Conservation (phyloP, 2,329 filamentous ascomycete genomes). For the Phaeosphaeriaceae sp. region DNA sequence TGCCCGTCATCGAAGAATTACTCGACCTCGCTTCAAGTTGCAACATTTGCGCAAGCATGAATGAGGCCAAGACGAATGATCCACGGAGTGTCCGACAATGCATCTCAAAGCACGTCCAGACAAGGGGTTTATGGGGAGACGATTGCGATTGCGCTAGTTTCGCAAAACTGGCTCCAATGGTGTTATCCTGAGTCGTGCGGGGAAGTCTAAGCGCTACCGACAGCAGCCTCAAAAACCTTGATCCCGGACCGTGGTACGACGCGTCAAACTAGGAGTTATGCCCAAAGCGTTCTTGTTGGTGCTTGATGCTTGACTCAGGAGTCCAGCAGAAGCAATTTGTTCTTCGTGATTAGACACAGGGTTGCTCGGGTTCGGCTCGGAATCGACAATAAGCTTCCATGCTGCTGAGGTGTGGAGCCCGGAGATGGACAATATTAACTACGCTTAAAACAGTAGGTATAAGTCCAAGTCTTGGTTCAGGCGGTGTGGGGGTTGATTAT, state of each 20-base stretch:
- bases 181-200: not conserved
- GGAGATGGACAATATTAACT: too few relatives aligned
- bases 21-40: too few relatives aligned
- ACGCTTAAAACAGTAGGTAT: too few relatives aligned
- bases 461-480: too few relatives aligned
- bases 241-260: not conserved
- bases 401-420: too few relatives aligned
- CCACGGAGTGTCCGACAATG: too few relatives aligned
- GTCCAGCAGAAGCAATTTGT: too few relatives aligned
- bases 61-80: not conserved
- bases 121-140: not conserved
- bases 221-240: not conserved
- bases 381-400: too few relatives aligned
- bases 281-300: not conserved
- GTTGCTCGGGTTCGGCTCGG: too few relatives aligned
- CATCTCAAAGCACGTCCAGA: not conserved
- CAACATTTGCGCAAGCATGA: not conserved
- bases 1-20: not conserved
- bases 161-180: not conserved
- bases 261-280: not conserved
- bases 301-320: too few relatives aligned
- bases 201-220: not conserved
- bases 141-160: not conserved
- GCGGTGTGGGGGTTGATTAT: too few relatives aligned
- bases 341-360: too few relatives aligned